Base-by-base conservation (phyloP, 2,329 filamentous ascomycete species). In the Berkeleyomyces rouxiae region DNA sequence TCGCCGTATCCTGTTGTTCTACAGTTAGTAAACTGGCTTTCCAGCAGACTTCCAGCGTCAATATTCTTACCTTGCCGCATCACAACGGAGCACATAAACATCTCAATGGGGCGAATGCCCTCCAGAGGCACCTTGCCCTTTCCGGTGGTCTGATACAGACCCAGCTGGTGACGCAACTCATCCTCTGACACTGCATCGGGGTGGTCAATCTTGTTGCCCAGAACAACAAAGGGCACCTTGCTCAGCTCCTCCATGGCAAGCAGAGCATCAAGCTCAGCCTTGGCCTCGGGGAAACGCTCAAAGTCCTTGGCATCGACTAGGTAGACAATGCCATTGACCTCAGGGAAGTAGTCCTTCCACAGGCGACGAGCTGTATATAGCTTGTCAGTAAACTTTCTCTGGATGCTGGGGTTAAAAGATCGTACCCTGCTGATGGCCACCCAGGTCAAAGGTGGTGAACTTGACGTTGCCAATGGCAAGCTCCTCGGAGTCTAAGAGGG, bases 201-300 rank as follows among this genome's bases (percentile, higher is more conserved):
- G 78, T 97, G 91, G 75, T 99, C 93, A 74, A 99, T 99, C 84
- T 99, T 99, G 84, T 99, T 99, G 70, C 93, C 93, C 67, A 99
- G 83, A 69, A 99, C 84, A 66, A 97, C 83, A 75, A 97, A 97
- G 62, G 93, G 93, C 7, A 96, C 93, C 80, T 95, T 96, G 73
- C 84, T 79, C 46, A 99, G 83, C 73, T 97, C 92, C 77, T 99
- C 93, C 92, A 99, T 96, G 66, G 88, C 85, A 68, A 99, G 82
- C 61, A 97, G 87, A 61, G 88, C 90, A 72, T 99, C 93, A 66
- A 99, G 87, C 79, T 99, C 93, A 70, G 88, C 92, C 80, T 97
- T 97, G 72, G 90, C 88, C 79, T 99, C 93, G 70, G 81, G 74
- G 74, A 99, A 88, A 68, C 93, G 90, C 78, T 97, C 92, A 76